Evolutionary conservation across 116 monocot genomes (phyloP), one percentile per base, ranked within the genome.

Genomic region (Cymodocea nodosa): DNA sequence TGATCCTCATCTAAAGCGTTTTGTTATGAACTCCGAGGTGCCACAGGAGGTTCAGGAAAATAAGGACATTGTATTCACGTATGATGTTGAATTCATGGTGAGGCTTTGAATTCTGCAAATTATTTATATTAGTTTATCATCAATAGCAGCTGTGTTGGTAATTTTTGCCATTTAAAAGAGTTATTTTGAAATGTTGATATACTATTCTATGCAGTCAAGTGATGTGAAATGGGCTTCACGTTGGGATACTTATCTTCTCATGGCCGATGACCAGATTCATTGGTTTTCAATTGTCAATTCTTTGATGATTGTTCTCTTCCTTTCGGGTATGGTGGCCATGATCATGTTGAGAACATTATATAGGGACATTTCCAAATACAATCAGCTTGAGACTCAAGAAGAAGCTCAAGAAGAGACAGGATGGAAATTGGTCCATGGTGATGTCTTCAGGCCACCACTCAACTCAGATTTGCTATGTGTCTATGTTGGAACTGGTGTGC

Each of bases 261-360:
- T 92, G 92, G 76, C 81, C 20, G 99, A 99, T 59, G 99, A 92
- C 37, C 99, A 99, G 70, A 99, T 99, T 25, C 99, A 99, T 79
- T 99, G 98, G 98, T 99, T 94, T 62, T 94, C 94, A 16, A 89
- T 94, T 52, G 82, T 94, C 54, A 94, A 94, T 78, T 94, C 94
- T 35, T 50, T 94, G 49, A 87, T 94, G 94, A 94, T 94, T 67
- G 87, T 94, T 23, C 84, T 94, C 56, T 99, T 99, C 77, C 89
- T 99, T 12, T 99, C 98, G 1, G 89, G 92, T 34, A 99, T 99
- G 99, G 89, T 99, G 15, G 99, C 99, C 25, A 99, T 99, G 99
- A 99, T 99, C 74, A 99, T 99, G 98, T 77, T 99, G 48, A 84
- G 98, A 10, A 99, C 98, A 14, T 72, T 99, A 12, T 99, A 89